phyloP scores from a whole-genome alignment of 2,329 filamentous ascomycete genomes.

The Epichloe baconii region DNA sequence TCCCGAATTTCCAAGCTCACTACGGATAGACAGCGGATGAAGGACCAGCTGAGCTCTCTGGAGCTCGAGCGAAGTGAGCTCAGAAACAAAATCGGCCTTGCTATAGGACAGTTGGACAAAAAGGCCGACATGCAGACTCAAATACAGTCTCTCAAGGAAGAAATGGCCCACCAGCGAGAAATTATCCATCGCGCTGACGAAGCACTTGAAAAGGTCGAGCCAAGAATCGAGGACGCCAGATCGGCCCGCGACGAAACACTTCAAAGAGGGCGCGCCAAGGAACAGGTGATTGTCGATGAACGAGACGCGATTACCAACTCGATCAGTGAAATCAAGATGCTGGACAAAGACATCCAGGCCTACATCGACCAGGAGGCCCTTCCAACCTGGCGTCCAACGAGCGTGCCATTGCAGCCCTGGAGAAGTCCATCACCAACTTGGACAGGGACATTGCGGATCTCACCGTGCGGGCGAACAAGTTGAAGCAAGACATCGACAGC shows the following conservation, averaged over 20 bases:
- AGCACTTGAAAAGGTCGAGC: conserved; percentile 61
- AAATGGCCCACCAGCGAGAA: conserved; percentile 55
- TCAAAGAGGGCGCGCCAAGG: conserved; percentile 55
- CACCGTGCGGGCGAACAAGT: conserved; percentile 58
- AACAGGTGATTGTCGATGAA: conserved; percentile 58
- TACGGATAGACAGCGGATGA: conserved; percentile 57
- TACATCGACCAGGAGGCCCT: conserved; percentile 65
- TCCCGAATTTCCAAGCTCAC: conserved; percentile 51
- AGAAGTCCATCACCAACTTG: conserved; percentile 49
- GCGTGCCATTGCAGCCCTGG: conserved; percentile 53
- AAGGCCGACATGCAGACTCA: conserved; percentile 59
- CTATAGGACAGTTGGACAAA: conserved; percentile 66
- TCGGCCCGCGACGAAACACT: conserved; percentile 65
- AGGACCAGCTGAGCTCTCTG: conserved; percentile 52
- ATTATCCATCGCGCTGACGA: conserved; percentile 55
- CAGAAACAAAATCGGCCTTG: conserved; percentile 56
- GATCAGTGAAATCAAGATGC: conserved; percentile 61
- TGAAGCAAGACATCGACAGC: conserved; percentile 65
- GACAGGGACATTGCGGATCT: conserved; percentile 57
- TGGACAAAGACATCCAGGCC: conserved; percentile 64
- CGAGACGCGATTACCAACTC: conserved; percentile 61
- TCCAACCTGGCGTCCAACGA: conserved; percentile 57
- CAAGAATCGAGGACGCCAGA: conserved; percentile 63
- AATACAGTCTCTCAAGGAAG: conserved; percentile 59
- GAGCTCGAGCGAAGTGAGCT: conserved; percentile 70